Conservation (phyloP, 805 yeast species). For the Kuraishia cidri region DNA sequence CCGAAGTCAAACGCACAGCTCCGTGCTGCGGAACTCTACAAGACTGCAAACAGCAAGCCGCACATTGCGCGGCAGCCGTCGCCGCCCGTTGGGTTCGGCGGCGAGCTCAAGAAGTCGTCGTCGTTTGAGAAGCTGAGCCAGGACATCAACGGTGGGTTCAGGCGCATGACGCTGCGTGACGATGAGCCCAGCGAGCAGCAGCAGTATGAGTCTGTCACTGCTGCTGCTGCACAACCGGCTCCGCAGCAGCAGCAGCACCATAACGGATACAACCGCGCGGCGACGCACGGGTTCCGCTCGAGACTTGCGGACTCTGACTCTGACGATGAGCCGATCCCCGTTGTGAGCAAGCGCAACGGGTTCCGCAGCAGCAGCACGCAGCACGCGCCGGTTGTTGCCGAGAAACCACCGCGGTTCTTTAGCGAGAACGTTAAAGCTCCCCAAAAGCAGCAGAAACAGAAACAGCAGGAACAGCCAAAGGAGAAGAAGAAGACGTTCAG, state of each 20-base stretch:
- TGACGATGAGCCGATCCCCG: not conserved
- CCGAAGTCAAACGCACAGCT: slow-evolving; percentile 16
- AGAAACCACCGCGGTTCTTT: slow-evolving; percentile 13
- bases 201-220: slow-evolving; percentile 1
- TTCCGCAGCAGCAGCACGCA: too few species aligned
- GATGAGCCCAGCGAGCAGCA: too few species aligned
- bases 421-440: slow-evolving; percentile 12
- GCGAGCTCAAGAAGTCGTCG: slow-evolving; percentile 26
- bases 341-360: too few species aligned
- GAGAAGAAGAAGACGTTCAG: slow-evolving; percentile 22
- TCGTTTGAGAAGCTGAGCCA: slow-evolving; percentile 40
- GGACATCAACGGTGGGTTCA: slow-evolving; percentile 1
- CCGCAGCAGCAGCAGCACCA: slow-evolving; percentile 15
- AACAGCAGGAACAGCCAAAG: slow-evolving; percentile 4
- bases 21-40: slow-evolving; percentile 45
- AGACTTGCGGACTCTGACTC: not conserved
- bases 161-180: slow-evolving; percentile 4
- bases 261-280: too few species aligned
- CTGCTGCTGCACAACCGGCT: slow-evolving; percentile 7
- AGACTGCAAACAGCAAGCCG: slow-evolving; percentile 32
- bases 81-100: slow-evolving; percentile 17
- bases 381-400: too few species aligned
- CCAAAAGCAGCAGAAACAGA: not conserved
- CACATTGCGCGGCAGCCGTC: slow-evolving; percentile 24
- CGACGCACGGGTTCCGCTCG: not conserved